These are phyloP conservation scores for Macrophomina phaseolina DNA, from an alignment of 2,329 filamentous ascomycete genomes.

Conservation along the genomic window DNA sequence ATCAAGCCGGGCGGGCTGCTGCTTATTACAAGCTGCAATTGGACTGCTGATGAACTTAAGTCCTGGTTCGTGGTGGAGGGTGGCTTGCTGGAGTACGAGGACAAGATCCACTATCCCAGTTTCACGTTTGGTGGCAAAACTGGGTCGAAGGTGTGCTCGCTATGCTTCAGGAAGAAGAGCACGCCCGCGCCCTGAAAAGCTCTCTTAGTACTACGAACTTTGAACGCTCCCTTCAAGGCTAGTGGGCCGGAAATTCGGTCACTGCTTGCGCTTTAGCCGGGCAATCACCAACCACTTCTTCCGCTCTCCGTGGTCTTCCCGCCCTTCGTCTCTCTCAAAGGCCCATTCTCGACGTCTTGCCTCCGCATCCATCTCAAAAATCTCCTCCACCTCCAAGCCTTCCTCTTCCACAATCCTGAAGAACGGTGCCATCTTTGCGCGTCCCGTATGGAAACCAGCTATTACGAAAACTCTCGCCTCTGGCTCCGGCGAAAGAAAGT, in stretches of 20 bases:
- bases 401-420: conserved; percentile 59
- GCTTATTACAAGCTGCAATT: conserved; percentile 95
- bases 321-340: conserved; percentile 59
- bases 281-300: conserved; percentile 75
- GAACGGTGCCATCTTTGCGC: conserved; percentile 69
- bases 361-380: conserved; percentile 73
- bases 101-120: conserved; percentile 77
- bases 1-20: conserved; percentile 75
- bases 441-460: conserved; percentile 74
- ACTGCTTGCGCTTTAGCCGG: conserved; percentile 36
- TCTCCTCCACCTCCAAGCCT: conserved; percentile 64
- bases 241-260: background rate
- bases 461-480: conserved; percentile 67
- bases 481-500: conserved; percentile 60
- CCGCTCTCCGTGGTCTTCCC: conserved; percentile 65
- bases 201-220: background rate
- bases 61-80: conserved; percentile 72
- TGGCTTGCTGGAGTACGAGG: conserved; percentile 64
- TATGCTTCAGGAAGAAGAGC: conserved; percentile 71
- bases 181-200: conserved; percentile 10
- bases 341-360: conserved; percentile 67
- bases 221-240: background rate
- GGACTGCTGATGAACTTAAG: conserved; percentile 87
- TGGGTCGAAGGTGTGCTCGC: conserved; percentile 85
- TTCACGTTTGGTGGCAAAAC: conserved; percentile 90